These are phyloP conservation scores for Geum urbanum DNA, from an alignment of 306 rosid species.

Conservation along the genomic window DNA sequence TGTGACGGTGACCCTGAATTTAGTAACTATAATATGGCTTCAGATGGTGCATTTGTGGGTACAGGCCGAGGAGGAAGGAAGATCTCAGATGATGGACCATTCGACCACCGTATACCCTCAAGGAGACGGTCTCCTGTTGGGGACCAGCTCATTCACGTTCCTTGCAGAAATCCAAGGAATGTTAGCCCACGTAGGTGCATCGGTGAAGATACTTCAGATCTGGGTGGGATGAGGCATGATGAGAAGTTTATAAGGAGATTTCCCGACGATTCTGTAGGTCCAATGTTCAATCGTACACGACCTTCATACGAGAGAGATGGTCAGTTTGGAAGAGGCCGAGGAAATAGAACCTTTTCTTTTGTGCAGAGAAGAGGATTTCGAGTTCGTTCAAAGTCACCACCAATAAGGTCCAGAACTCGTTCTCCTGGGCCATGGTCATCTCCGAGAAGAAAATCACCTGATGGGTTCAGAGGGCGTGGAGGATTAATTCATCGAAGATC, in stretches of 20 bases:
- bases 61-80: slow-evolving; percentile 67
- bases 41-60: slow-evolving; percentile 52
- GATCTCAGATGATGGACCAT: slow-evolving; percentile 49
- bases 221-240: slow-evolving; percentile 53
- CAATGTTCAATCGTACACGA: slow-evolving; percentile 52
- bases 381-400: slow-evolving; percentile 72
- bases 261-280: slow-evolving; percentile 45
- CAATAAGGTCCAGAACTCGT: slow-evolving; percentile 69
- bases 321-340: slow-evolving; percentile 53
- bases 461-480: slow-evolving; percentile 66
- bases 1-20: slow-evolving; percentile 53
- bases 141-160: slow-evolving; percentile 47
- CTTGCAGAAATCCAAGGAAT: slow-evolving; percentile 54
- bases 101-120: slow-evolving; percentile 41
- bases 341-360: slow-evolving; percentile 55
- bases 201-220: slow-evolving; percentile 51
- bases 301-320: slow-evolving; percentile 55
- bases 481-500: slow-evolving; percentile 59
- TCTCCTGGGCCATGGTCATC: slow-evolving; percentile 77
- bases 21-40: slow-evolving; percentile 39
- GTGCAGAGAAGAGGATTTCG: slow-evolving; percentile 56
- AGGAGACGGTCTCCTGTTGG: slow-evolving; percentile 75
- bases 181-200: slow-evolving; percentile 61
- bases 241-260: slow-evolving; percentile 63
- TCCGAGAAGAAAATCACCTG: slow-evolving; percentile 72